These are phyloP conservation scores for Exophiala bonariae DNA, from an alignment of 2,329 filamentous ascomycete species.

Conservation along the genomic window DNA sequence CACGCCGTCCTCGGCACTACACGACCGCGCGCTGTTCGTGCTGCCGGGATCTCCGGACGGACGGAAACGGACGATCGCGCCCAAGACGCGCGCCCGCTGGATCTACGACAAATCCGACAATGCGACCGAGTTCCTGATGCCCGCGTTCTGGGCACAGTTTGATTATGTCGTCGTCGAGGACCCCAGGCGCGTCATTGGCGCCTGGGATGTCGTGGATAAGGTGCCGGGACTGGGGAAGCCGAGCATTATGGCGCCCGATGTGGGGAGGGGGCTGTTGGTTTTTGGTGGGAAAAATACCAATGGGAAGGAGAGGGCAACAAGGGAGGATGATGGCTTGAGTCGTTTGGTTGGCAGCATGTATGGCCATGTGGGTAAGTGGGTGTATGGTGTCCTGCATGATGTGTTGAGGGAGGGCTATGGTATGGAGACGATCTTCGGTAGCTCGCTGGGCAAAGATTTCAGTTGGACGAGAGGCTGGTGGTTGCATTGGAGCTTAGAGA, in stretches of 20 bases:
- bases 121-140: slow-evolving; percentile 45
- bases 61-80: slow-evolving; percentile 17
- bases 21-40: slow-evolving; percentile 21
- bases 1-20: slow-evolving; percentile 26
- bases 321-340: slow-evolving; percentile 36
- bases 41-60: slow-evolving; percentile 28
- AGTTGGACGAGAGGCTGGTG: slow-evolving; percentile 52
- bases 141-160: slow-evolving; percentile 58
- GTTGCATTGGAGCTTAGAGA: slow-evolving; percentile 55
- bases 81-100: slow-evolving; percentile 39
- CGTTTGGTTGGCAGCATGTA: slow-evolving; percentile 29
- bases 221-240: slow-evolving; percentile 55
- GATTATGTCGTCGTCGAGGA: slow-evolving; percentile 60
- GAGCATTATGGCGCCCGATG: slow-evolving; percentile 46
- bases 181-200: slow-evolving; percentile 47
- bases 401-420: slow-evolving; percentile 30
- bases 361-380: slow-evolving; percentile 7
- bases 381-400: slow-evolving; percentile 33
- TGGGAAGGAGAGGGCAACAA: slow-evolving; percentile 4
- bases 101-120: slow-evolving; percentile 63
- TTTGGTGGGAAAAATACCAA: slow-evolving; percentile 18
- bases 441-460: slow-evolving; percentile 3
- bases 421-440: slow-evolving; percentile 29
- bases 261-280: slow-evolving; percentile 24
- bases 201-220: slow-evolving; percentile 53